A percentile compares a stretch with the other conserved stretches of the same genome.
phyloP scores from a whole-genome alignment of 768 basidiomycete species.

The Auricularia sp. region DNA sequence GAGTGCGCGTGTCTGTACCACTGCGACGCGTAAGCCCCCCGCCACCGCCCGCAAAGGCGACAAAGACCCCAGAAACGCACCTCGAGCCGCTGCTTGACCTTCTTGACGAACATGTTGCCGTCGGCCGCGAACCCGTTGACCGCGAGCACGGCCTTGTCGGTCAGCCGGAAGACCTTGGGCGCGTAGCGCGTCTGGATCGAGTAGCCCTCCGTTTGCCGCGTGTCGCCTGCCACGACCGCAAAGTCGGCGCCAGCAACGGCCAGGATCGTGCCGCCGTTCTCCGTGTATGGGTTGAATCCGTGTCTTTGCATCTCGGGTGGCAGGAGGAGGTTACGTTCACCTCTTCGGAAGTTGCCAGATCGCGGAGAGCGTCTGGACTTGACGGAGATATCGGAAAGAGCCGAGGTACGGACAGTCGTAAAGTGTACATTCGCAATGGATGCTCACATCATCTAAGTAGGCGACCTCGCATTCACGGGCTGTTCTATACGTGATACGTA shows the following conservation, averaged over 20 bases:
- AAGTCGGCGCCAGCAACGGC: slow-evolving; percentile 92
- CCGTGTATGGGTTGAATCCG: slow-evolving; percentile 78
- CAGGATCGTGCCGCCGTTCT: slow-evolving; percentile 94
- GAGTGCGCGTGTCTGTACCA: slow-evolving; percentile 97
- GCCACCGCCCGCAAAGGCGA: not conserved
- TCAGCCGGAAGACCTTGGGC: slow-evolving; percentile 88
- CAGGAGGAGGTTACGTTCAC: not conserved
- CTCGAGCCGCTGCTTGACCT: slow-evolving; percentile 89
- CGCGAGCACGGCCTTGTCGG: slow-evolving; percentile 85
- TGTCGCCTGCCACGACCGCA: slow-evolving; percentile 91
- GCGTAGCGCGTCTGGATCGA: slow-evolving; percentile 96
- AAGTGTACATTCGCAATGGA: no score
- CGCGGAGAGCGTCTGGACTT: not conserved
- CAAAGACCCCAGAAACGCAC: slow-evolving; percentile 33
- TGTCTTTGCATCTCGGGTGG: not conserved
- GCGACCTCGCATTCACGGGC: no score
- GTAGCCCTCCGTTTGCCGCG: slow-evolving; percentile 94
- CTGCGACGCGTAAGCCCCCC: slow-evolving; percentile 30
- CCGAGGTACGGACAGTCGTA: no score
- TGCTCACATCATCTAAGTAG: no score
- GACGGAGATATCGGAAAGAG: no score
- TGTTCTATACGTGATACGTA: no score
- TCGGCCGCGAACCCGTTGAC: slow-evolving; percentile 98
- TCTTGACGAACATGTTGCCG: slow-evolving; percentile 96
- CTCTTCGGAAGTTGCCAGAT: not conserved